Conservation (phyloP, 164 flowering plant species). For the Macadamia integrifolia region DNA sequence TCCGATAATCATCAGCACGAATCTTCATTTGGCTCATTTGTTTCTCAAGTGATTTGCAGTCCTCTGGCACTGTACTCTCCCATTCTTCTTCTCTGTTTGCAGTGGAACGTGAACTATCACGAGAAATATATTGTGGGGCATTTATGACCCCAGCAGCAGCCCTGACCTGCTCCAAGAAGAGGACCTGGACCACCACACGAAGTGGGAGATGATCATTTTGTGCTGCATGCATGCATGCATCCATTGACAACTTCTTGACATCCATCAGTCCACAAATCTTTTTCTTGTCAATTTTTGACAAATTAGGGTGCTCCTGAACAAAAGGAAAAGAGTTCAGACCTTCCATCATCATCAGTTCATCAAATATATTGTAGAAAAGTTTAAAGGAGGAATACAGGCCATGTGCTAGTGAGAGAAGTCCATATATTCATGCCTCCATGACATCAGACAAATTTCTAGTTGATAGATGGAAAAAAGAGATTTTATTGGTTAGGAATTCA, state of each 20-base stretch:
- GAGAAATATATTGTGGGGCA: slow-evolving; percentile 17
- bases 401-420: background rate
- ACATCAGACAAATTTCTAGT: too few species aligned
- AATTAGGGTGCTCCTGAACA: slow-evolving; percentile 58
- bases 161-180: slow-evolving; percentile 71
- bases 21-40: slow-evolving; percentile 39
- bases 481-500: too few species aligned
- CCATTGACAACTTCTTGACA: slow-evolving; percentile 60
- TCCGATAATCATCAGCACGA: slow-evolving; percentile 24
- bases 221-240: slow-evolving; percentile 79
- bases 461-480: too few species aligned
- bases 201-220: slow-evolving; percentile 85
- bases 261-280: slow-evolving; percentile 72
- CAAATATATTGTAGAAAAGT: background rate
- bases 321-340: background rate
- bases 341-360: background rate
- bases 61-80: slow-evolving; percentile 29
- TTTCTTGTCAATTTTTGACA: slow-evolving; percentile 70
- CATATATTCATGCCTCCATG: too few species aligned
- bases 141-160: slow-evolving; percentile 32
- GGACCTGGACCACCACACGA: slow-evolving; percentile 81
- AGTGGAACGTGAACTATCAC: slow-evolving; percentile 29
- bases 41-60: slow-evolving; percentile 30
- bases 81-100: slow-evolving; percentile 42
- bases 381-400: too few species aligned